Percentiles rank a stretch among this genome's conserved stretches.
These are phyloP conservation scores for Sarocladium brachiariae DNA, from an alignment of 2,329 filamentous ascomycete genomes.

Conservation along the genomic window DNA sequence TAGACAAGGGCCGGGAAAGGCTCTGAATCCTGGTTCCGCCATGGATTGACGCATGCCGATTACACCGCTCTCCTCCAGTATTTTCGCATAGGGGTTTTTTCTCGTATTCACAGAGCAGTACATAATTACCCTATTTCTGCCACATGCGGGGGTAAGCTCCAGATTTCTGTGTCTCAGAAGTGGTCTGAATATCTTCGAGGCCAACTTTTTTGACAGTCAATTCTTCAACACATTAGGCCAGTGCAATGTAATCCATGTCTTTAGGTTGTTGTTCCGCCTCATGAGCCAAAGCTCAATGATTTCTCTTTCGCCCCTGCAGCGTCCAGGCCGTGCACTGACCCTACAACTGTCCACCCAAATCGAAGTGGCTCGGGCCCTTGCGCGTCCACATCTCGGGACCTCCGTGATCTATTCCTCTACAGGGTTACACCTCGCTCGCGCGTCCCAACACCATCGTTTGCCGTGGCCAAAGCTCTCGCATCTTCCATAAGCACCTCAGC, in stretches of 20 bases:
- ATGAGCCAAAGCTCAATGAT: too few relatives aligned
- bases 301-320: neutral
- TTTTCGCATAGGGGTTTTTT: neutral
- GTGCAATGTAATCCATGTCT: too few relatives aligned
- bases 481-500: neutral
- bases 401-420: constrained; percentile 7
- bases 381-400: neutral
- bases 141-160: too few relatives aligned
- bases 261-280: too few relatives aligned
- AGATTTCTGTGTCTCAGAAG: too few relatives aligned
- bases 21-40: too few relatives aligned
- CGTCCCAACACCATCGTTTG: neutral
- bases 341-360: neutral
- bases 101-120: neutral
- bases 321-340: neutral
- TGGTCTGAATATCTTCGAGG: too few relatives aligned
- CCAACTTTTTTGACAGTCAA: neutral
- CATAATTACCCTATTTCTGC: too few relatives aligned
- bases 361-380: neutral
- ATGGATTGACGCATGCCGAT: neutral
- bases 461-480: neutral
- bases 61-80: neutral
- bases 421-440: constrained; percentile 1
- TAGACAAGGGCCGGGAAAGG: too few relatives aligned
- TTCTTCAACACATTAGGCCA: neutral